These are phyloP conservation scores for Musa beccarii DNA, from an alignment of 176 grass and related monocot genomes.

Conservation along the genomic window DNA sequence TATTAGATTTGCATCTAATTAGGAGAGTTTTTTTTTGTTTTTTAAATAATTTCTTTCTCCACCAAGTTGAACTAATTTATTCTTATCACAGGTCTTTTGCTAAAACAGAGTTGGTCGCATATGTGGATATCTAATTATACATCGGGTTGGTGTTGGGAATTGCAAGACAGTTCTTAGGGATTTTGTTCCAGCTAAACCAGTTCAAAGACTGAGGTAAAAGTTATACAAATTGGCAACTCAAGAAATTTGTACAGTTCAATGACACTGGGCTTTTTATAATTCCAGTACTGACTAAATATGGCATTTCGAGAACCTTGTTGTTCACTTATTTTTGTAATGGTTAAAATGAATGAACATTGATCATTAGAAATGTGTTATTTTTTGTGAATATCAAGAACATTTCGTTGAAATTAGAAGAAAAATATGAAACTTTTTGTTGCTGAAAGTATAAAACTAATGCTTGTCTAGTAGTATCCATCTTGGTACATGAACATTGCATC, in stretches of 20 bases:
- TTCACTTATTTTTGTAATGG: not conserved
- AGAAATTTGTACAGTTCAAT: conserved; percentile 10
- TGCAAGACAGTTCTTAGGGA: not conserved
- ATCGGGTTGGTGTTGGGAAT: not conserved
- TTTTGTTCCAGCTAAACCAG: not conserved
- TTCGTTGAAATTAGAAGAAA: not conserved
- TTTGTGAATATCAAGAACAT: not conserved
- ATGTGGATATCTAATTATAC: conserved; percentile 8
- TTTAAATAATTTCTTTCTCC: not conserved
- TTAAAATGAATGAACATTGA: not conserved
- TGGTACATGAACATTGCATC: not conserved
- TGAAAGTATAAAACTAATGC: not conserved
- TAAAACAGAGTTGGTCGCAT: not conserved
- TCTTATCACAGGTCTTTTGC: not conserved
- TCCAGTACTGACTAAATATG: not conserved
- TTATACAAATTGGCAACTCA: not conserved
- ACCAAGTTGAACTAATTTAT: not conserved
- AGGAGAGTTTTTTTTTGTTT: not conserved
- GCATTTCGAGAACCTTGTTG: not conserved
- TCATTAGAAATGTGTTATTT: not conserved
- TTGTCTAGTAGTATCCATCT: not conserved
- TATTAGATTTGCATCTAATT: not conserved
- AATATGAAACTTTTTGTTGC: not conserved
- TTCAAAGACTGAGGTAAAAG: not conserved
- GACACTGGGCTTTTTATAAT: not conserved